These are phyloP conservation scores for Aspergillus conjunctus DNA, from an alignment of 495 filamentous ascomycete genomes.

Conservation along the genomic window DNA sequence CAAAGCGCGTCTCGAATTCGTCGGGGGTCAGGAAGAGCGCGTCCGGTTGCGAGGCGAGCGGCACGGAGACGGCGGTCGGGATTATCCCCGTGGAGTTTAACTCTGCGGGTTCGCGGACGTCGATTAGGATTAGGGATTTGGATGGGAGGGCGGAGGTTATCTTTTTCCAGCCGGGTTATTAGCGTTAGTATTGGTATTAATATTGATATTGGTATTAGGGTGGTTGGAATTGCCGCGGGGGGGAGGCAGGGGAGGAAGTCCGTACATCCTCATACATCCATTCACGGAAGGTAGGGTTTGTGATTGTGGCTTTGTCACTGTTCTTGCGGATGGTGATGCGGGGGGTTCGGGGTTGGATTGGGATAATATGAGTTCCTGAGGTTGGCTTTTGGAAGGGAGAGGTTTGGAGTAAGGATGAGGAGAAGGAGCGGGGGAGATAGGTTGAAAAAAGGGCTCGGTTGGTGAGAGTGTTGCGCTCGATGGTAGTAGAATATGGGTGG, in stretches of 20 bases:
- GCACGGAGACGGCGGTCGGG: constrained; percentile 77
- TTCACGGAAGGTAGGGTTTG: constrained; percentile 26
- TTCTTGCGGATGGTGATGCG: constrained; percentile 25
- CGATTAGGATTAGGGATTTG: constrained; percentile 48
- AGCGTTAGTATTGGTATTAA: constrained; percentile 13
- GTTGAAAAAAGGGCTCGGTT: constrained; percentile 20
- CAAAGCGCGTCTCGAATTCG: constrained; percentile 67
- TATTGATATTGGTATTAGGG: too few relatives aligned
- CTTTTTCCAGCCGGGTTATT: too few relatives aligned
- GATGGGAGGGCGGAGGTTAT: constrained; percentile 39
- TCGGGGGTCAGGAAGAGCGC: constrained; percentile 69
- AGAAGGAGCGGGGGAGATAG: constrained; percentile 21
- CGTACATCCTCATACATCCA: constrained; percentile 51
- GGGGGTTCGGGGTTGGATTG: background rate
- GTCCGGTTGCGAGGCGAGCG: constrained; percentile 74
- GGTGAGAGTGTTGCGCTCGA: constrained; percentile 11
- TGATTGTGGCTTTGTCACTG: constrained; percentile 19
- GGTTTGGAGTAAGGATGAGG: background rate
- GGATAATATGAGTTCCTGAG: constrained; percentile 13
- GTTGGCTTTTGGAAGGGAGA: background rate
- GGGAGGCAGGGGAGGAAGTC: constrained; percentile 12
- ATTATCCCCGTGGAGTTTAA: constrained; percentile 69
- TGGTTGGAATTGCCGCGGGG: too few relatives aligned
- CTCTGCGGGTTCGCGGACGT: constrained; percentile 87
- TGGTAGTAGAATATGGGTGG: background rate